These are phyloP conservation scores for Zoysia pacifica DNA, from an alignment of 176 grass and related monocot genomes.

Conservation along the genomic window DNA sequence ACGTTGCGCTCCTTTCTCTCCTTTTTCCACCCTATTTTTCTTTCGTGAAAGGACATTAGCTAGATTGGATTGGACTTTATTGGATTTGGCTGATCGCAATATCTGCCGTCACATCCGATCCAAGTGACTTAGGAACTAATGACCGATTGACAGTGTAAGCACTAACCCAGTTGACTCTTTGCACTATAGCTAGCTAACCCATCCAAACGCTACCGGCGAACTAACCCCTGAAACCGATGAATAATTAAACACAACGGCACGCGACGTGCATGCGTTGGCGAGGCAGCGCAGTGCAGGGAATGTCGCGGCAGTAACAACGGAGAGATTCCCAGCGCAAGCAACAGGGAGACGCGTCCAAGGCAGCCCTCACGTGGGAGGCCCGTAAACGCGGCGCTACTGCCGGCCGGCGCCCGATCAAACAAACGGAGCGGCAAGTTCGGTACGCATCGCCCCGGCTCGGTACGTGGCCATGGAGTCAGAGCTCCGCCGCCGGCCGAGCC, in stretches of 20 bases:
- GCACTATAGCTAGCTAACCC: not conserved
- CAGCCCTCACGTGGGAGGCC: conserved; percentile 43
- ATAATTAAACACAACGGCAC: not conserved
- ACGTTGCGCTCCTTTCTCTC: no score
- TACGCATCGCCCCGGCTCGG: not conserved
- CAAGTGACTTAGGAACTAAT: not conserved
- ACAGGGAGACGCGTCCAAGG: conserved; percentile 35
- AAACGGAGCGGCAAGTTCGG: not conserved
- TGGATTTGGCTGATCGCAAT: not conserved
- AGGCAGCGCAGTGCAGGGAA: not conserved
- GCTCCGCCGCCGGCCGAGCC: not conserved
- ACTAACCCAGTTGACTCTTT: conserved; percentile 16
- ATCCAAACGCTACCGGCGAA: conserved; percentile 12
- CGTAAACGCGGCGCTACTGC: conserved; percentile 42
- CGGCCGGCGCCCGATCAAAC: conserved; percentile 13
- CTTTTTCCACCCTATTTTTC: no score
- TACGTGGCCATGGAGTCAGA: not conserved
- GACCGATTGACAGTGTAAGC: no score
- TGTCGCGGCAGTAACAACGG: conserved; percentile 15
- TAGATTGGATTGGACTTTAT: not conserved
- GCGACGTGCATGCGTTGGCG: not conserved
- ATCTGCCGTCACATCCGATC: not conserved
- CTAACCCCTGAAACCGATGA: conserved; percentile 29
- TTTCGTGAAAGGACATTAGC: not conserved
- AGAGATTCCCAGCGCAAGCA: conserved; percentile 54